Percentiles rank a stretch among this genome's conserved stretches.
phyloP scores from a whole-genome alignment of 352 stramenopile species.

The Globisporangium cystogenes region DNA sequence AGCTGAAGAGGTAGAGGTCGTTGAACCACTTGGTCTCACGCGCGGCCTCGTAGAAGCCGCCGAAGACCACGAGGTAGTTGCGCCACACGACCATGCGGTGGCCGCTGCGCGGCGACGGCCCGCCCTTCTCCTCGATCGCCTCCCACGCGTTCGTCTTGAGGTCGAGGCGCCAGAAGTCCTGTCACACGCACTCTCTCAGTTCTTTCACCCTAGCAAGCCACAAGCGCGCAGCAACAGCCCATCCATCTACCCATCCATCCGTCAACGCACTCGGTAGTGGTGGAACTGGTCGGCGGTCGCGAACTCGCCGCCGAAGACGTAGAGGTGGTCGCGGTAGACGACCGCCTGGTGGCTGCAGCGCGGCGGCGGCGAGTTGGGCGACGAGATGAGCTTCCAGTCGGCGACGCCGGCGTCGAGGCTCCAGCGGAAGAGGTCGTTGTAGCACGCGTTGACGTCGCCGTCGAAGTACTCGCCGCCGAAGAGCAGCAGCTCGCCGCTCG shows the following conservation, averaged over 20 bases:
- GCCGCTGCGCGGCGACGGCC: conserved; percentile 79
- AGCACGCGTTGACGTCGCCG: conserved; percentile 94
- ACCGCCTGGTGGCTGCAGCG: conserved; percentile 95
- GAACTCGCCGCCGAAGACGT: conserved; percentile 97
- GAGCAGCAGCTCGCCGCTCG: conserved; percentile 81
- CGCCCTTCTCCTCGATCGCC: conserved; percentile 84
- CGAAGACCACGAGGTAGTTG: conserved; percentile 96
- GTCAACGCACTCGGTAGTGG: conserved; percentile 86
- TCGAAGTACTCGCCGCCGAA: conserved; percentile 99
- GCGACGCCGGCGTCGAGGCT: conserved; percentile 69
- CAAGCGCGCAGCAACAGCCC: too few relatives aligned
- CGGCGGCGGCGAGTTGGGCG: conserved; percentile 82
- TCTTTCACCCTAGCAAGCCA: too few relatives aligned
- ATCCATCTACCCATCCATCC: too few relatives aligned
- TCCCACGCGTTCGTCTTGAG: conserved; percentile 94
- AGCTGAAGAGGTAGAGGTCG: conserved; percentile 91
- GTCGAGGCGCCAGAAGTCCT: conserved; percentile 90
- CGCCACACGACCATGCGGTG: conserved; percentile 94
- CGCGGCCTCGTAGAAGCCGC: conserved; percentile 95
- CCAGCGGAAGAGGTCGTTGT: conserved; percentile 95
- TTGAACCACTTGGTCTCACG: conserved; percentile 94
- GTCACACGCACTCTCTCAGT: too few relatives aligned
- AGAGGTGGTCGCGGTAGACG: conserved; percentile 93
- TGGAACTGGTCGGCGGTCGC: conserved; percentile 96
- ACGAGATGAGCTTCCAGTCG: conserved; percentile 88